Base-by-base conservation (phyloP, 768 basidiomycete genomes). In the Serpula lacrymans region DNA sequence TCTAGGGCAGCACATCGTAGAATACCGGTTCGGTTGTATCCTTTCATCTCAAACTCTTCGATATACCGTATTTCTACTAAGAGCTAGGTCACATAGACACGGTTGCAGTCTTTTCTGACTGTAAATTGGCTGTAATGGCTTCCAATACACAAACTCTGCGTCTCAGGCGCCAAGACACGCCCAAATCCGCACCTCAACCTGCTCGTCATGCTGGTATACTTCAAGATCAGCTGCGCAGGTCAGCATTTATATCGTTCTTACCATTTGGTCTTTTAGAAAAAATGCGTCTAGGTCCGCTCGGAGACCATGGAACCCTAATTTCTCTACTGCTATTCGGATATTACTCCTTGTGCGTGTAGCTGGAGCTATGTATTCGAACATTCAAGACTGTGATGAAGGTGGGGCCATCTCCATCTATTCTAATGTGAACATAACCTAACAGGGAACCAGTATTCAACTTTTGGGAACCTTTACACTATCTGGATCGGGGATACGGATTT, bases 391-490 rank as follows among this genome's bases (percentile, higher is more conserved):
- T 48, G 96, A 99, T 56, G 96, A 99, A 79, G 93, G 95, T 92
- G 39, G 46, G 65, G 42, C 25, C 11, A 26, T 26, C 12, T 14
- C 32, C 18, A 34, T 34, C 23, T 18, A 11, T 11, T 37, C 10
- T 23, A 21, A 12, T 1, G 10, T n/a, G n/a, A n/a, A n/a, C n/a
- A n/a, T n/a, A n/a, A n/a, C n/a, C n/a, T n/a, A 37, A 5, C 26
- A n/a, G n/a, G n/a, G n/a, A n/a, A n/a, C n/a, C 36, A 99, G 96
- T 96, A 10, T 99, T 83, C 75, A 99, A 99, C 65, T 99, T 96
- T 63, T 98, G 91, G 91, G 96, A 98, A 57, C 96, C 96, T 14
- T 68, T 99, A 12, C 96, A 99, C 65, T 94, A 93, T 57, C 71
- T 96, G 42, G 78, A 84, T 43, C 69, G 81, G 42, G 91, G 90